These are phyloP conservation scores for Avena eriantha DNA, from an alignment of 176 grass and related monocot genomes.

Conservation along the genomic window DNA sequence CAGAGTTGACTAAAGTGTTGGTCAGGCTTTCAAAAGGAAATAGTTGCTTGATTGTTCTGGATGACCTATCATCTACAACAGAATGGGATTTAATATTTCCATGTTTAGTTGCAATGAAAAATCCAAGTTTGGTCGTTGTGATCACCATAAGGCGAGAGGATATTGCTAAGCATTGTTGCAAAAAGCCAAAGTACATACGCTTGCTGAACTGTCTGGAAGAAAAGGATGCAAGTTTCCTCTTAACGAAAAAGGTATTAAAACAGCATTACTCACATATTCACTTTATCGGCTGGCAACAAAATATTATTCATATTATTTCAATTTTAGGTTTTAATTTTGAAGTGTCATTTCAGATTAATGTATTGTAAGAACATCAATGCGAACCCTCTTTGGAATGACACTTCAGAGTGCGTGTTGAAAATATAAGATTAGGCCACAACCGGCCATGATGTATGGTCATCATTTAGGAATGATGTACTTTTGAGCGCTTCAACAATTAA, in stretches of 20 bases:
- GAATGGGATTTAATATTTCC: background rate
- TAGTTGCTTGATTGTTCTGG: background rate
- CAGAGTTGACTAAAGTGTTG: background rate
- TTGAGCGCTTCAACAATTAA: background rate
- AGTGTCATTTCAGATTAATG: background rate
- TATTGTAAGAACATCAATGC: background rate
- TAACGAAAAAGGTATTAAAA: background rate
- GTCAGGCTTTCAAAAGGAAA: background rate
- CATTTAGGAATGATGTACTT: background rate
- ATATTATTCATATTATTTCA: background rate
- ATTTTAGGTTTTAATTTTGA: background rate
- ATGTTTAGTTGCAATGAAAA: background rate
- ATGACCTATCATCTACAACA: background rate
- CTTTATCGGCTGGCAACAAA: background rate
- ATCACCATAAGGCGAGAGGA: constrained; percentile 17
- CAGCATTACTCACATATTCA: background rate
- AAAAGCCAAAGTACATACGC: background rate
- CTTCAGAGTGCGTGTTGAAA: background rate
- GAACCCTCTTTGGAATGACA: background rate
- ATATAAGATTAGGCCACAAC: background rate
- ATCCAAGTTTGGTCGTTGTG: constrained; percentile 26
- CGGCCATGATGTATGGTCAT: background rate
- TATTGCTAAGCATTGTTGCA: constrained; percentile 20
- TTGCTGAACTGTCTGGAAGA: background rate
- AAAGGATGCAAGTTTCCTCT: background rate